These are phyloP conservation scores for Spathaspora hagerdaliae DNA, from an alignment of 805 yeast genomes.

Conservation along the genomic window DNA sequence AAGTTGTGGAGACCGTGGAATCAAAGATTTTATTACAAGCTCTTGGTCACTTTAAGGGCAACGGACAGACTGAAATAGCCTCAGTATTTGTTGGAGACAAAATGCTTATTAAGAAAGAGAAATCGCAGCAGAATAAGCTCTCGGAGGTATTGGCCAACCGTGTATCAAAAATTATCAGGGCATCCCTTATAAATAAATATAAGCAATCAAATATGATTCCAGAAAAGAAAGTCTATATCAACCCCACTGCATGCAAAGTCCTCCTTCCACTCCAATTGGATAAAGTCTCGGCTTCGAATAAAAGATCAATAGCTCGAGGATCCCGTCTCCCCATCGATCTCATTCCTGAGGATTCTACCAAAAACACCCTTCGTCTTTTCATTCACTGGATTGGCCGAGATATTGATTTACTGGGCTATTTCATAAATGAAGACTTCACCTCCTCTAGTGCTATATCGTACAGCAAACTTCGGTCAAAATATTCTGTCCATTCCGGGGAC, in stretches of 20 bases:
- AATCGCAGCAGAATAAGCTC: background rate
- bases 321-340: conserved; percentile 4
- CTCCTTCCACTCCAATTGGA: conserved; percentile 7
- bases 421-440: conserved; percentile 3
- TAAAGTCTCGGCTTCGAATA: conserved; percentile 4
- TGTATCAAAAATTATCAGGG: background rate
- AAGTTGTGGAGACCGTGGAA: background rate
- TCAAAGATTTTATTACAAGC: conserved; percentile 8
- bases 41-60: conserved; percentile 7
- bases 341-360: background rate
- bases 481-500: conserved; percentile 10
- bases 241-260: background rate
- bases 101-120: background rate
- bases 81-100: background rate
- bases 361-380: conserved; percentile 6
- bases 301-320: conserved; percentile 7
- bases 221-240: conserved; percentile 2
- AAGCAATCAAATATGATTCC: background rate
- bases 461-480: conserved; percentile 2
- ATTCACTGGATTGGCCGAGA: conserved; percentile 8
- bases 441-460: background rate
- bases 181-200: background rate
- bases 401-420: conserved; percentile 4
- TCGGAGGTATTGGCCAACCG: background rate
- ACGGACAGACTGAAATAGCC: background rate